These are phyloP conservation scores for Hanseniaspora mollemarum DNA, from an alignment of 805 yeast genomes.

Conservation along the genomic window DNA sequence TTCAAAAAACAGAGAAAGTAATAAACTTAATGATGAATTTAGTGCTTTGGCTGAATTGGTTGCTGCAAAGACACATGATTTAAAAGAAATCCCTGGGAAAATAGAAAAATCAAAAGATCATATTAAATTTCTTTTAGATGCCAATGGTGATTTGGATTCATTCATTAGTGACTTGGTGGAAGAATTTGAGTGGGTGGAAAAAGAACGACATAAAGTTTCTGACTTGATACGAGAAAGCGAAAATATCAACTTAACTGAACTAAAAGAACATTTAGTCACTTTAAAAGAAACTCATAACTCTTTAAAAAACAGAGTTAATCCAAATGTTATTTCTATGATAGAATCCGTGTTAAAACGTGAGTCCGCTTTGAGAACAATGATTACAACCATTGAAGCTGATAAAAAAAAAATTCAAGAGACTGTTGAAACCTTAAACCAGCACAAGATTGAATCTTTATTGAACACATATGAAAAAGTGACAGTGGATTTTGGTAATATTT, in stretches of 20 bases:
- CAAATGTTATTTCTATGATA: constrained; percentile 76
- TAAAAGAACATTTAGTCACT: constrained; percentile 24
- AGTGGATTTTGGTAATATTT: constrained; percentile 78
- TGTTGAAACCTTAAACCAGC: constrained; percentile 66
- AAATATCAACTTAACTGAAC: constrained; percentile 48
- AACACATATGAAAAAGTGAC: constrained; percentile 82
- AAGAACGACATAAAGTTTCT: constrained; percentile 42
- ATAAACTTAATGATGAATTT: constrained; percentile 69
- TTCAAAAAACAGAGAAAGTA: constrained; percentile 40
- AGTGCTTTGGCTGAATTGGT: constrained; percentile 43
- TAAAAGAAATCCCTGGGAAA: constrained; percentile 35
- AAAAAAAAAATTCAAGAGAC: constrained; percentile 83
- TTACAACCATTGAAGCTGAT: constrained; percentile 77
- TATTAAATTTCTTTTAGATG: neutral
- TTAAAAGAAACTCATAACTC: constrained; percentile 50
- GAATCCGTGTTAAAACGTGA: constrained; percentile 88
- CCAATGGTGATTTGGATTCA: neutral
- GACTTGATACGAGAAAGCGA: constrained; percentile 43
- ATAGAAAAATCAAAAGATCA: constrained; percentile 28
- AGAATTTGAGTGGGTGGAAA: constrained; percentile 64
- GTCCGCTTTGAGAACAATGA: constrained; percentile 60
- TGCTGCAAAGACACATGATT: constrained; percentile 32
- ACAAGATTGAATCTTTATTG: constrained; percentile 70
- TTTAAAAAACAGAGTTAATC: constrained; percentile 71
- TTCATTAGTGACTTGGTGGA: constrained; percentile 29